A percentile compares a stretch with the other conserved stretches of the same genome.
Evolutionary conservation across 768 basidiomycete genomes (phyloP).

Genomic region (Boletales sp.): DNA sequence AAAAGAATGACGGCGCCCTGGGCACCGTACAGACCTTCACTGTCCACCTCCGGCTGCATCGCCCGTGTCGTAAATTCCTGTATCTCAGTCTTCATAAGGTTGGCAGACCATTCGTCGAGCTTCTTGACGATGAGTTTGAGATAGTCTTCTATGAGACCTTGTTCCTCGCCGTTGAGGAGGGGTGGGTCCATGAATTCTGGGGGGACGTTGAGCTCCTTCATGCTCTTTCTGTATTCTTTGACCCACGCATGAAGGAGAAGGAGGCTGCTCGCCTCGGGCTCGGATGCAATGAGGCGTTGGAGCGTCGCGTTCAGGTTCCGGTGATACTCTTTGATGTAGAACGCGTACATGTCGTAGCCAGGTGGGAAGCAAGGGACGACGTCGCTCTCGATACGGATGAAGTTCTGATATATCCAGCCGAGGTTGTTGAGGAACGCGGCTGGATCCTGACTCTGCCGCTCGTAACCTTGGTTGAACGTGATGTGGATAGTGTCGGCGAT

Average conservation of each 20-base stretch:
- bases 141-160: slow-evolving; percentile 92
- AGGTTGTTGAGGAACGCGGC: slow-evolving; percentile 72
- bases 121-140: slow-evolving; percentile 89
- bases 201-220: slow-evolving; percentile 89
- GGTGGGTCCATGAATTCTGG: slow-evolving; percentile 82
- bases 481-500: slow-evolving; percentile 74
- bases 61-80: slow-evolving; percentile 79
- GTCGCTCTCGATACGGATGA: slow-evolving; percentile 88
- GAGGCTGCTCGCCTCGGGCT: slow-evolving; percentile 85
- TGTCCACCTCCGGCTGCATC: slow-evolving; percentile 84
- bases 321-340: slow-evolving; percentile 88
- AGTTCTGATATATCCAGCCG: slow-evolving; percentile 91
- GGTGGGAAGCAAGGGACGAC: slow-evolving; percentile 89
- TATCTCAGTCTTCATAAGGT: slow-evolving; percentile 89
- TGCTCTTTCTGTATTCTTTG: slow-evolving; percentile 91
- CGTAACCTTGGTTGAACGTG: slow-evolving; percentile 66
- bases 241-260: slow-evolving; percentile 89
- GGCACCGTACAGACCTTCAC: slow-evolving; percentile 85
- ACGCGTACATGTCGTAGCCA: slow-evolving; percentile 84
- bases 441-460: slow-evolving; percentile 59
- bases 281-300: slow-evolving; percentile 62
- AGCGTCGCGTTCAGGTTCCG: slow-evolving; percentile 73
- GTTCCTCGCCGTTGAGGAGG: slow-evolving; percentile 92
- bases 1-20: slow-evolving; percentile 94
- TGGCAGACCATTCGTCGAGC: slow-evolving; percentile 94